Evolutionary conservation across 2,329 filamentous ascomycete genomes (phyloP).

Genomic region (Penicillium sp.): DNA sequence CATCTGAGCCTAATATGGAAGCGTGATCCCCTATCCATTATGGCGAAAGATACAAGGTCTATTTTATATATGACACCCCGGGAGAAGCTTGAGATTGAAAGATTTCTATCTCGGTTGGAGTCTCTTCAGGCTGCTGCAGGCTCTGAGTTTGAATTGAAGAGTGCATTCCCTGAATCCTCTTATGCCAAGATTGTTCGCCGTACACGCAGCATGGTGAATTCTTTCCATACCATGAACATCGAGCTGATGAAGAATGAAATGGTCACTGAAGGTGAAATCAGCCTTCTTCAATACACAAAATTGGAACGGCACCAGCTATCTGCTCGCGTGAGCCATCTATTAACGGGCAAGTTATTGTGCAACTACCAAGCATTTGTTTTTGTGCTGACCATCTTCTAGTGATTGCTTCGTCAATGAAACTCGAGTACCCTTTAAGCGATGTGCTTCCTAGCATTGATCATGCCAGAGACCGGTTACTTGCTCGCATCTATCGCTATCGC

Average conservation of each 20-base stretch:
- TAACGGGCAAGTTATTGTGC: conserved; percentile 49
- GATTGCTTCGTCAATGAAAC: conserved; percentile 86
- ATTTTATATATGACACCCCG: conserved; percentile 78
- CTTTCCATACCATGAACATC: conserved; percentile 94
- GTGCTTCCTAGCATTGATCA: conserved; percentile 79
- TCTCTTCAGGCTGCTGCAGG: conserved; percentile 68
- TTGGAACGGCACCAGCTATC: conserved; percentile 78
- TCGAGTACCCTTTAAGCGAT: conserved; percentile 90
- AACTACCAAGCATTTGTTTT: neutral
- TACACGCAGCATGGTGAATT: conserved; percentile 82
- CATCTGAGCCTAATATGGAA: conserved; percentile 97
- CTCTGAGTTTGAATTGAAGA: conserved; percentile 84
- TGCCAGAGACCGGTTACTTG: conserved; percentile 76
- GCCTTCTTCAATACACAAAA: conserved; percentile 74
- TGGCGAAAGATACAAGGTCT: conserved; percentile 59
- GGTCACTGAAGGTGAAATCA: conserved; percentile 75
- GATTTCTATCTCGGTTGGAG: conserved; percentile 72
- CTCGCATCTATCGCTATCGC: conserved; percentile 83
- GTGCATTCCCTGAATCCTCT: conserved; percentile 75
- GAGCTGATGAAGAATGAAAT: conserved; percentile 77
- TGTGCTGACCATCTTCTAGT: conserved; percentile 58
- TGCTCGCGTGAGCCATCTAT: conserved; percentile 84
- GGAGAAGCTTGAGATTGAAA: conserved; percentile 83
- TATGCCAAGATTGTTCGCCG: conserved; percentile 73
- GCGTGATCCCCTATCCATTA: conserved; percentile 76